Base-by-base conservation (phyloP, 306 rosid species). In the Acacia confusa region DNA sequence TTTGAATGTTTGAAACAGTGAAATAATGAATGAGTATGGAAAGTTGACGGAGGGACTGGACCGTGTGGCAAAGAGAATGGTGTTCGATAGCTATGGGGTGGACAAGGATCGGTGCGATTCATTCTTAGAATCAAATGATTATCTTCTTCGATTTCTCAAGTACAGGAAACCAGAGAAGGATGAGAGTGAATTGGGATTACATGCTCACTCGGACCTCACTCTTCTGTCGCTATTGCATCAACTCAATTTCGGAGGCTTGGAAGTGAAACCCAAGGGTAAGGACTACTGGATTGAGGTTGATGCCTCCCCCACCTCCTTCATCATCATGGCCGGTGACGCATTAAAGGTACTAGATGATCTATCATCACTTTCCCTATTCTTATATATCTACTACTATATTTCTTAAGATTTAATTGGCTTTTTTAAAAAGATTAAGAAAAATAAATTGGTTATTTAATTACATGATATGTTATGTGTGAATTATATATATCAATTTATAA, bases 61-160 rank as follows among this genome's bases (percentile, higher is more conserved):
- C 44, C 70, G 17, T 7, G 2, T 69, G 70, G 78, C 79, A 0
- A 84, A 67, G 78, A 81, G 78, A 40, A 84, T 87, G 90, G 83
- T 84, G 84, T 87, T 87, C 41, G 90, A 84, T 38, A 84, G 84
- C 80, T 87, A 78, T 60, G 90, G 86, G 30, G 74, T 87, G 74
- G 78, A 75, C 22, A 71, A 55, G 77, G 16, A 81, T 30, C 30
- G 34, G 70, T 70, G 84, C 27, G 65, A 81, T 3, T 43, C 74
- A 0, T 70, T 81, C 17, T 27, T 81, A 30, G 84, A 78, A 63
- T 69, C 86, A 48, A 84, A 40, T 58, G 53, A 70, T 47, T 84
- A 81, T 74, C 77, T 84, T 0, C 84, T 87, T 44, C 63, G 90
- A n/a, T 74, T 78, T 80, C 4, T 45, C 27, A 79, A 75, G 68